Base-by-base conservation (phyloP, 1,284 basidiomycete genomes). In the Ceratobasidium sp. region DNA sequence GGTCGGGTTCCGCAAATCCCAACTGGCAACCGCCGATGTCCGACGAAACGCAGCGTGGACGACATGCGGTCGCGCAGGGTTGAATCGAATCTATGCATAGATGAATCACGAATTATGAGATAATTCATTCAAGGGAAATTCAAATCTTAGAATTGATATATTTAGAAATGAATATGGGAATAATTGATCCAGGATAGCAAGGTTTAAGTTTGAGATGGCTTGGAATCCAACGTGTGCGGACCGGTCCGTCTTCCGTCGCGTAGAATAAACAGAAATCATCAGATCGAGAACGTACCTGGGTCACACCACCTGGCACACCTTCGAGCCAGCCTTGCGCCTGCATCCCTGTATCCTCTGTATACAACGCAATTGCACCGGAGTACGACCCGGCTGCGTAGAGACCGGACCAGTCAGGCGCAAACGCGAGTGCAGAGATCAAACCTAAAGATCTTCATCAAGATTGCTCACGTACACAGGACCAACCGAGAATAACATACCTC, bases 341-440 rank as follows among this genome's bases (percentile, higher is more conserved):
- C 6, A 83, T 80, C 0, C 87, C 85, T 0, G 84, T 82, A 43
- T 84, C 83, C 77, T 94, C 91, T 41, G 86, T 87, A 82, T 93
- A 96, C 26, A 97, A 79, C 0, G 88, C 89, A 18, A 96, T 88
- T 44, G 92, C 91, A 13, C 88, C 86, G 0, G 82, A 80, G 72
- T 82, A 84, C 0, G 83, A 82, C 0, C 87, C 84, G 1, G 93
- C 94, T 0, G 93, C 95, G 76, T 89, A 94, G 6, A 90, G 83
- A 0, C 89, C 89, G 0, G 87, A 85, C n/a, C 85, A 85, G 76
- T 90, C 87, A 0, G 89, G 85, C 28, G 87, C 89, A 79, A 96
- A 95, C 0, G 92, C 88, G 1, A 97, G 81, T 0, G 94, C 83
- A 2, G 95, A 95, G 63, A 97, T 86, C 73, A 97, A 92, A 0